Evolutionary conservation across 148 eudicot genomes (phyloP), one percentile per base, ranked within the genome.

Genomic region (Vaccinium vitisidaea): DNA sequence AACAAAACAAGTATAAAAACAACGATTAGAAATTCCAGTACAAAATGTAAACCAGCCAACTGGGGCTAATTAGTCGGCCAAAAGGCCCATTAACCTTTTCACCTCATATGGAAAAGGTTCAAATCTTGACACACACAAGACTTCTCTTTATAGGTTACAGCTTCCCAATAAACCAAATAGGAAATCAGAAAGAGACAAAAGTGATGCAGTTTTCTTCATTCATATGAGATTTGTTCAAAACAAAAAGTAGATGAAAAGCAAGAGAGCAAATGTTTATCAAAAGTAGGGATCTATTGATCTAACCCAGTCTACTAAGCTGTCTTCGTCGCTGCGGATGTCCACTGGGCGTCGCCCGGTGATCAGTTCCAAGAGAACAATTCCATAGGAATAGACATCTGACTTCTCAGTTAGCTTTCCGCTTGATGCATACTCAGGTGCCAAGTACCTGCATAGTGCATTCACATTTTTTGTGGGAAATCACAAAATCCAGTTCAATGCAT

Each of bases 341-440:
- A 94, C 85, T 0, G 99, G 98, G 18, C 94, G 93, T 36, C 88
- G 86, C 82, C 99, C 99, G 0, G 98, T 94, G 52, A 96, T 90
- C 8, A 96, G 83, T 84, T 96, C 99, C 88, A 96, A 88, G 25
- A 96, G 91, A 94, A 96, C 89, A 46, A 96, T 89, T 19, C 99
- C 99, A 53, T 83, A 93, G 8, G 99, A 96, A 82, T 92, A 96
- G 14, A 96, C 97, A 75, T 95, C 96, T 0, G 98, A 94, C 56
- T 94, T 94, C 67, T 95, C 95, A 0, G 94, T 92, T 14, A 96
- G 87, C 85, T 96, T 96, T 6, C 99, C 99, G 55, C 95, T 94
- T n/a, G 98, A 87, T 70, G 99, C 99, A 79, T 96, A 96, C 85
- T 96, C 99, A 2, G 99, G 99, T 65, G 99, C 99, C 83, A 96